These are phyloP conservation scores for Chalara sp. DNA, from an alignment of 2,329 filamentous ascomycete genomes.

Conservation along the genomic window DNA sequence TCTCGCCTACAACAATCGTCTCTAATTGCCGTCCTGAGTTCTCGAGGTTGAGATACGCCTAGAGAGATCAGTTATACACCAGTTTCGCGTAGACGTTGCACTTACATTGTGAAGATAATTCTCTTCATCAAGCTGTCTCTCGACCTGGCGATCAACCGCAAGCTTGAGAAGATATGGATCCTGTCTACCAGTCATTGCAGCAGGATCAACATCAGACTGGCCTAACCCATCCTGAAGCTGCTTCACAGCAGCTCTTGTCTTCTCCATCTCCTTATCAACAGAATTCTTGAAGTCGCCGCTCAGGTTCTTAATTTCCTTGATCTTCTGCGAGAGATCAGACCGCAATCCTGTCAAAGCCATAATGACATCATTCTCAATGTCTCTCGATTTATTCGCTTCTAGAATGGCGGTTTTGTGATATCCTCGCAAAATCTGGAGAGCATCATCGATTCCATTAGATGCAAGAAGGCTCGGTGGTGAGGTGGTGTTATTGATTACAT, in stretches of 20 bases:
- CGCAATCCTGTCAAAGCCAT: conserved; percentile 77
- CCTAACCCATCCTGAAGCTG: conserved; percentile 76
- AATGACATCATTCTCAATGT: conserved; percentile 89
- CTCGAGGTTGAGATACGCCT: conserved; percentile 94
- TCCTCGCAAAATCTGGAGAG: conserved; percentile 69
- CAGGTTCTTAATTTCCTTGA: conserved; percentile 94
- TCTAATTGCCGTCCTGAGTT: conserved; percentile 91
- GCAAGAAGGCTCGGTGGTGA: conserved; percentile 70
- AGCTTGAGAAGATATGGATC: conserved; percentile 87
- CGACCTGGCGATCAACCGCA: conserved; percentile 81
- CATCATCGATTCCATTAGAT: conserved; percentile 82
- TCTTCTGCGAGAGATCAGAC: conserved; percentile 88
- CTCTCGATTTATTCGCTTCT: conserved; percentile 81
- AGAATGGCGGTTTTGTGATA: conserved; percentile 76
- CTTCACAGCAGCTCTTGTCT: conserved; percentile 71
- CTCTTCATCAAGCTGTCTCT: conserved; percentile 91
- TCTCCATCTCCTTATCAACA: conserved; percentile 90
- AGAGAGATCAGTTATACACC: neutral
- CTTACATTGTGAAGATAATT: conserved; percentile 89
- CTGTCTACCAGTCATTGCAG: conserved; percentile 72
- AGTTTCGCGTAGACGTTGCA: conserved; percentile 5
- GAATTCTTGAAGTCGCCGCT: conserved; percentile 95
- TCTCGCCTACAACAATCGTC: conserved; percentile 92
- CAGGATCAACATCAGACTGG: conserved; percentile 70
- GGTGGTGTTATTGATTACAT: conserved; percentile 73